These are phyloP conservation scores for Crotalaria pallida DNA, from an alignment of 306 rosid species.

Conservation along the genomic window DNA sequence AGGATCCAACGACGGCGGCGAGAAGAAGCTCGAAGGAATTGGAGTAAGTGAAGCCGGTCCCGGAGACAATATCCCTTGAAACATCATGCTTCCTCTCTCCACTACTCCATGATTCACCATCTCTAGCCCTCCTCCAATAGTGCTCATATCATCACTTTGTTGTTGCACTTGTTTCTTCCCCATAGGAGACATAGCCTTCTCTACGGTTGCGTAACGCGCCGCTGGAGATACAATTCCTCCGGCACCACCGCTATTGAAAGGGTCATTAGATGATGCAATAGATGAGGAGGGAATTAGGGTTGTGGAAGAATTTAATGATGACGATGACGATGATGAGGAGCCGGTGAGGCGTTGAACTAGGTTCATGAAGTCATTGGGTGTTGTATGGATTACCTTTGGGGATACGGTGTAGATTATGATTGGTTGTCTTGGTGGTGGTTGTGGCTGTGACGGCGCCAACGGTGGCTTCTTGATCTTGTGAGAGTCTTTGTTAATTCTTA, in stretches of 20 bases:
- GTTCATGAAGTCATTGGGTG: constrained; percentile 68
- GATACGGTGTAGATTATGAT: constrained; percentile 77
- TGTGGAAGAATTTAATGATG: constrained; percentile 7
- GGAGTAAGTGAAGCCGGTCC: constrained; percentile 62
- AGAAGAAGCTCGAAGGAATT: constrained; percentile 54
- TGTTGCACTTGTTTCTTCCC: constrained; percentile 1
- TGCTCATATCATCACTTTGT: constrained; percentile 1
- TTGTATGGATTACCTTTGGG: constrained; percentile 74
- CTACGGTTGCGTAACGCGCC: constrained; percentile 46
- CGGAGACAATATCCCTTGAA: constrained; percentile 80
- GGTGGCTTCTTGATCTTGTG: constrained; percentile 77
- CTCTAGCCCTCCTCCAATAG: constrained; percentile 24
- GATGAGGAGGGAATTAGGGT: constrained; percentile 1
- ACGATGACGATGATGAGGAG: constrained; percentile 10
- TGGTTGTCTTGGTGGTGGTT: constrained; percentile 48
- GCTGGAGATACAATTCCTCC: constrained; percentile 43
- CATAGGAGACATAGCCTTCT: constrained; percentile 41
- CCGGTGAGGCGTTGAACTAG: constrained; percentile 91
- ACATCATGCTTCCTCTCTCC: constrained; percentile 19
- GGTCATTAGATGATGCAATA: neutral
- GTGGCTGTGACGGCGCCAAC: constrained; percentile 35
- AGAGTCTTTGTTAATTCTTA: constrained; percentile 61
- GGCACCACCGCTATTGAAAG: neutral
- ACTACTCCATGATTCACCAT: constrained; percentile 9
- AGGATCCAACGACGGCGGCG: constrained; percentile 45